Evolutionary conservation across 164 flowering plant species (phyloP), one percentile per base, ranked within the genome.

Genomic region (Tetrastigma voinierianum): DNA sequence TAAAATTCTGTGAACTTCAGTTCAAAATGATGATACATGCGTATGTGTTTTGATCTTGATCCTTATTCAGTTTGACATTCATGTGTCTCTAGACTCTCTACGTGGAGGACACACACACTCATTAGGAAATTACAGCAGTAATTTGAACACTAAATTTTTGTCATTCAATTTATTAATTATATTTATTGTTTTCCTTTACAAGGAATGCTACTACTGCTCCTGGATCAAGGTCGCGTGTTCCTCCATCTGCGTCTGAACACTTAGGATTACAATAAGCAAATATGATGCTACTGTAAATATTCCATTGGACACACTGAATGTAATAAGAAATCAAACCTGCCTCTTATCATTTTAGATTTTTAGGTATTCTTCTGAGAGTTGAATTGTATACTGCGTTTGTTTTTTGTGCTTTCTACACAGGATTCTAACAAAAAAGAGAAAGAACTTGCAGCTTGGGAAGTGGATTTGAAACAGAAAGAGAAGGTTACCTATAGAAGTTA

Each of bases 251-350:
- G 48, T 67, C 85, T 25, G 83, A 61, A 54, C 60, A 84, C 47
- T 24, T 82, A n/a, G 91, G 93, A 62, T 90, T 87, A 81, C 88
- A 93, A 40, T 77, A 77, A n/a, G n/a, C 60, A 88, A 84, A 68
- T 83, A 89, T 76, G 93, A 86, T 76, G 95, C 95, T 1, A 87
- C 87, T 56, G 93, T 84, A 48, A 96, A 93, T 70, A 86, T 94
- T 25, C 99, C 99, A 24, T 76, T 95, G 70, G 98, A 90, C 70
- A 66, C 83, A 2, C 74, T 82, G 82, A 88, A 80, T 87, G 93
- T 83, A 80, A 72, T 59, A 89, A 89, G 46, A 2, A 32, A 65
- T 65, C 59, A 9, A 17, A 32, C 2, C 59, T 45, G 54, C 14
- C 8, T 51, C 11, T n/a, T 57, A n/a, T 40, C 91, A 4, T 57